Conservation (phyloP, 1,284 basidiomycete species). For the Afroboletus lepidellus region DNA sequence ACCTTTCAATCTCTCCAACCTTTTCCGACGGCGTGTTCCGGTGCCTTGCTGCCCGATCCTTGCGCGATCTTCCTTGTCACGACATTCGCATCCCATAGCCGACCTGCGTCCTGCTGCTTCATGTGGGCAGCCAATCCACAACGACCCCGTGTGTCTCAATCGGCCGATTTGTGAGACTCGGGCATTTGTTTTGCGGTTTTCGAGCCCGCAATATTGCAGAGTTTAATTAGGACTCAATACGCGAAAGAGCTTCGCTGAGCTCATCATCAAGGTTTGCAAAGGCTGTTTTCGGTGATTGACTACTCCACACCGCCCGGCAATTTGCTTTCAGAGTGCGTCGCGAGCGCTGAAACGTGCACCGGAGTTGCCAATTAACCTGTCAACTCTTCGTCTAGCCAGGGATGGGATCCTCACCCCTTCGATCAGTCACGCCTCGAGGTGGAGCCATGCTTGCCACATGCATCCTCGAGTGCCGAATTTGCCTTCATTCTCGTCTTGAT, state of each 20-base stretch:
- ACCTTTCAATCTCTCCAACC: slow-evolving; percentile 10
- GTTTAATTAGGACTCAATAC: slow-evolving; percentile 21
- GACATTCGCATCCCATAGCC: slow-evolving; percentile 10
- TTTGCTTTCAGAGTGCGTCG: slow-evolving; percentile 19
- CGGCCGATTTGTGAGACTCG: slow-evolving; percentile 6
- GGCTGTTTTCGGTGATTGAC: slow-evolving; percentile 25
- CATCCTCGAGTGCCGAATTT: slow-evolving; percentile 30
- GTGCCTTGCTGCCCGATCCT: slow-evolving; percentile 23
- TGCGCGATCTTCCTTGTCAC: slow-evolving; percentile 11
- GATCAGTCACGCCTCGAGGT: slow-evolving; percentile 39
- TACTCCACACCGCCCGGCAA: slow-evolving; percentile 27
- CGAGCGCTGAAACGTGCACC: slow-evolving; percentile 21
- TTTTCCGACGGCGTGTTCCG: slow-evolving; percentile 12
- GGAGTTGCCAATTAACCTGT: slow-evolving; percentile 21
- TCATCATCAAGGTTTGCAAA: slow-evolving; percentile 27
- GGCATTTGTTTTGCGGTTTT: slow-evolving; percentile 9
- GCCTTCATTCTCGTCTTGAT: slow-evolving; percentile 31
- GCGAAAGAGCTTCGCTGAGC: slow-evolving; percentile 32
- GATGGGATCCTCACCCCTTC: slow-evolving; percentile 30
- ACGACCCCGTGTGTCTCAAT: slow-evolving; percentile 12
- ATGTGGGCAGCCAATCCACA: slow-evolving; percentile 12
- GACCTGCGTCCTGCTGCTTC: slow-evolving; percentile 1
- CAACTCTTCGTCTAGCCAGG: slow-evolving; percentile 13
- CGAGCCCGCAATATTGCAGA: slow-evolving; percentile 11
- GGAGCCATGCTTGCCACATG: slow-evolving; percentile 36